Base-by-base conservation (phyloP, 2,329 filamentous ascomycete species). In the Fusarium sacchari region DNA sequence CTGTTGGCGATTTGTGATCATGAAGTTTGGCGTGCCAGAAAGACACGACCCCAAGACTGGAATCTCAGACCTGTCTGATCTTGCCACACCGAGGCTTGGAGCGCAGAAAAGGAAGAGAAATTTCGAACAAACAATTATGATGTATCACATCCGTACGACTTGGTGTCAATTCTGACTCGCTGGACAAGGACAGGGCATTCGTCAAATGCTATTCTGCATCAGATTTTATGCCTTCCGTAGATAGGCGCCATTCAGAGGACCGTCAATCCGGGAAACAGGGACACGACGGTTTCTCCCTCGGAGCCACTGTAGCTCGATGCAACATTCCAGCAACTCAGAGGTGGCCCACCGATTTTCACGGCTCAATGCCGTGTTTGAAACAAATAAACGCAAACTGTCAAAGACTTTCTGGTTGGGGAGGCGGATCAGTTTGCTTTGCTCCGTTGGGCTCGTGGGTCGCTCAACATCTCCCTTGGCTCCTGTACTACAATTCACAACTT, bases 281-380 rank as follows among this genome's bases (percentile, higher is more conserved):
- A 63, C 62, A 37, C 34, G 34, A 28, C 34, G 14, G 39, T 49
- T 42, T 42, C 49, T 53, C 34, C 34, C 49, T 53, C 63, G 34
- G 52, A 46, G 52, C 61, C 53, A 57, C 39, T 55, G 44, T 77
- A 50, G 55, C 63, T 70, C 43, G 55, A 75, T 74, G 60, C 68
- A 67, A 69, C 74, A 77, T 77, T 77, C 74, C 70, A 76, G 60
- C 55, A 68, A 47, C 64, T 36, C 24, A 40, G 40, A 40, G 20
- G 20, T 64, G 65, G 44, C 47, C 56, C 73, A 49, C 59, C 52
- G 59, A 69, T 55, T 64, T 42, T 26, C 39, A 26, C 24, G 44
- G 58, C 71, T 63, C 64, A 57, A 53, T 57, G 58, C 47, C 47
- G 47, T 67, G 52, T 57, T 73, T 64, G 71, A 72, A 73, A 71